A percentile compares a stretch with the other conserved stretches of the same genome.
Evolutionary conservation across 768 basidiomycete genomes (phyloP).

Genomic region (Clitopilus hobsonii): DNA sequence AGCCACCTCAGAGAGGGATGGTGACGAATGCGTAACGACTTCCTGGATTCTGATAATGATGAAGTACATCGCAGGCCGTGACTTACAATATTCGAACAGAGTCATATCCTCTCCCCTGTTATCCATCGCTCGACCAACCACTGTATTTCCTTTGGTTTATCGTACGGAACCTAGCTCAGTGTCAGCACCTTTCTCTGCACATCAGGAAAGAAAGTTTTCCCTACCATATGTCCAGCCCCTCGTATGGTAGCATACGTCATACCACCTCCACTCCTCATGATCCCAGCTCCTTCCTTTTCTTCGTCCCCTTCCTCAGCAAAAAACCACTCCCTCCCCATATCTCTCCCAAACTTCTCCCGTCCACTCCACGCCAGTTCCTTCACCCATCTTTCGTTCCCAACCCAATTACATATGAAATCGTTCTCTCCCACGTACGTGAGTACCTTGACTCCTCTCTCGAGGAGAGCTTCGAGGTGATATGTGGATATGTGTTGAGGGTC

Average conservation of each 20-base stretch:
- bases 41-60: too few species aligned
- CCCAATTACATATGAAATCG: constrained; percentile 75
- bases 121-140: constrained; percentile 54
- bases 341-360: constrained; percentile 31
- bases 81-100: too few species aligned
- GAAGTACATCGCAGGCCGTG: too few species aligned
- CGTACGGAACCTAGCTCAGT: constrained; percentile 48
- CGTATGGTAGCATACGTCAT: constrained; percentile 64
- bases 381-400: constrained; percentile 73
- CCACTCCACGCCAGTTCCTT: constrained; percentile 70
- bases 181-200: constrained; percentile 10
- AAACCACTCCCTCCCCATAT: constrained; percentile 60
- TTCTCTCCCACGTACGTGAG: constrained; percentile 69
- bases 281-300: constrained; percentile 37
- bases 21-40: too few species aligned
- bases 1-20: too few species aligned
- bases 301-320: too few species aligned
- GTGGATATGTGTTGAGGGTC: constrained; percentile 44
- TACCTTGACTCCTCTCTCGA: constrained; percentile 66
- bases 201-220: constrained; percentile 17
- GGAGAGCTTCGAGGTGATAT: constrained; percentile 57
- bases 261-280: constrained; percentile 35
- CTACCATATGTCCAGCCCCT: constrained; percentile 74
- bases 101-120: constrained; percentile 7
- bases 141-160: constrained; percentile 54